Conservation (phyloP, 2,329 filamentous ascomycete genomes). For the Sordariomycetes sp. region DNA sequence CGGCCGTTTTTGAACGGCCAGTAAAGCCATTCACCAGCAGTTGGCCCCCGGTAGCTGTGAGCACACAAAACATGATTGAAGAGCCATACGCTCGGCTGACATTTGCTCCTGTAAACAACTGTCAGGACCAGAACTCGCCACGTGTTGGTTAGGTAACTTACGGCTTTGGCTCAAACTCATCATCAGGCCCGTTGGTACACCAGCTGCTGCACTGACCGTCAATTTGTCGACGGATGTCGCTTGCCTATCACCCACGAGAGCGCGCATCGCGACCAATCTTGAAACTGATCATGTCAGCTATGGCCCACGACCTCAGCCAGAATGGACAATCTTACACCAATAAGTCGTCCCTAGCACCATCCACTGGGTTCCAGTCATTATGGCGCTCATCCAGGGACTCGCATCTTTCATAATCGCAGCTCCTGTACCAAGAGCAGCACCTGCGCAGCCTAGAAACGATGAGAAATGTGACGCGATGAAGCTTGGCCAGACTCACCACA, state of each 20-base stretch:
- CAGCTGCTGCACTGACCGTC: slow-evolving; percentile 61
- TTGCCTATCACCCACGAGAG: slow-evolving; percentile 40
- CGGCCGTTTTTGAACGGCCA: slow-evolving; percentile 12
- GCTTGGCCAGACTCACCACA: slow-evolving; percentile 33
- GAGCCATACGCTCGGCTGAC: background rate
- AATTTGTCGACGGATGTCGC: slow-evolving; percentile 50
- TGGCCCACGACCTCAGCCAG: slow-evolving; percentile 18
- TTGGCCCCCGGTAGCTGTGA: slow-evolving; percentile 29
- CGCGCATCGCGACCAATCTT: slow-evolving; percentile 33
- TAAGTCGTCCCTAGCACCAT: slow-evolving; percentile 69
- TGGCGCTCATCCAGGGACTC: slow-evolving; percentile 60
- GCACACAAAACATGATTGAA: slow-evolving; percentile 35
- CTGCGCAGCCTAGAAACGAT: slow-evolving; percentile 40
- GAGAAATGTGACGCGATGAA: slow-evolving; percentile 3
- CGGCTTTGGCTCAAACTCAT: background rate
- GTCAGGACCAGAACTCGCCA: background rate
- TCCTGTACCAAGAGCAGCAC: slow-evolving; percentile 56
- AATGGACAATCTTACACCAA: slow-evolving; percentile 57
- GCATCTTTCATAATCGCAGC: slow-evolving; percentile 62
- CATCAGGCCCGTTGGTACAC: slow-evolving; percentile 24
- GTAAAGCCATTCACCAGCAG: slow-evolving; percentile 21
- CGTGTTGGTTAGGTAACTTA: background rate
- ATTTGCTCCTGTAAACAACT: background rate
- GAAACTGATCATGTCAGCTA: slow-evolving; percentile 27
- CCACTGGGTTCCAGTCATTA: slow-evolving; percentile 71